These are phyloP conservation scores for Dictyostelium intermedium DNA, from an alignment of 78 protist species.

Conservation along the genomic window DNA sequence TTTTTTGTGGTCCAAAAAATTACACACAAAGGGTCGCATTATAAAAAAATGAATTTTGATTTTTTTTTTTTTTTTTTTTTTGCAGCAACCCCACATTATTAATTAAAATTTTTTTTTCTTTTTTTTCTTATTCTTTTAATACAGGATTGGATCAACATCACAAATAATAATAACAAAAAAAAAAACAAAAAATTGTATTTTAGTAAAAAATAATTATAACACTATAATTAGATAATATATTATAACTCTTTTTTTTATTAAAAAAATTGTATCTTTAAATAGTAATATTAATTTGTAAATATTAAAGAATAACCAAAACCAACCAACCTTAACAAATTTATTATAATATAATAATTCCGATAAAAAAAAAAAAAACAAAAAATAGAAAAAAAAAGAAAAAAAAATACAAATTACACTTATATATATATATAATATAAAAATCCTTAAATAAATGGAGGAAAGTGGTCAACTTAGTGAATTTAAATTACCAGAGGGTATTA, in stretches of 20 bases:
- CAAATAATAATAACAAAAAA: not conserved
- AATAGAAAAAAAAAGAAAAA: not conserved
- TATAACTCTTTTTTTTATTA: not conserved
- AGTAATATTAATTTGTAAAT: not conserved
- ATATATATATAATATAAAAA: not conserved
- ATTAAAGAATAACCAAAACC: not conserved
- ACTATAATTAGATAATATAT: too few species aligned
- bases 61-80: too few species aligned
- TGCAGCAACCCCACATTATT: not conserved
- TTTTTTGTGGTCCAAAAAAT: not conserved
- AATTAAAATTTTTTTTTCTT: too few species aligned
- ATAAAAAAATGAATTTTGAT: not conserved
- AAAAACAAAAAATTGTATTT: not conserved
- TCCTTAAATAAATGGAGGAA: conserved; percentile 12
- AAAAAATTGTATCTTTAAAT: not conserved
- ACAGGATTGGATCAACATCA: not conserved
- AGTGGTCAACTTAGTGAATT: not conserved
- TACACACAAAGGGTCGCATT: too few species aligned
- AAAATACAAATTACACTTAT: not conserved
- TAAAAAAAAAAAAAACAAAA: not conserved
- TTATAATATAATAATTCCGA: not conserved
- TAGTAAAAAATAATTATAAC: not conserved
- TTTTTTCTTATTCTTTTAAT: not conserved
- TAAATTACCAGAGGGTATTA: conserved; percentile 74
- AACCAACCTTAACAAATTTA: not conserved